These are phyloP conservation scores for Amylostereum chailletii DNA, from an alignment of 1,284 basidiomycete species.

Conservation along the genomic window DNA sequence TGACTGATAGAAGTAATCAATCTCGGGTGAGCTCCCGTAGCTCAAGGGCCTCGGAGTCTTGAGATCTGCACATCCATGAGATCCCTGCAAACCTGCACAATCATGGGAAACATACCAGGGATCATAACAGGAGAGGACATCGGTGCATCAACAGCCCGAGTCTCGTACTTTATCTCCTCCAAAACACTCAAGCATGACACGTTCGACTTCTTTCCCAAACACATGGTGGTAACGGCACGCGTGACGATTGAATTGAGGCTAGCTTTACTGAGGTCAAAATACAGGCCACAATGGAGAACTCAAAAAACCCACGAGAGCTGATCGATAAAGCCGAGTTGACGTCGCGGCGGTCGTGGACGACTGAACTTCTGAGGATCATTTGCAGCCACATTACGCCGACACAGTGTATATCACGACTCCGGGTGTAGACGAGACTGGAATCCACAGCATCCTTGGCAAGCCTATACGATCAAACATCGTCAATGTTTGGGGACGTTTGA, in stretches of 20 bases:
- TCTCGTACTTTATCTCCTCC: slow-evolving; percentile 22
- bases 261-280: slow-evolving; percentile 10
- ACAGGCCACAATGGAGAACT: no score
- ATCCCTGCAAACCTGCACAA: no score
- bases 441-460: slow-evolving; percentile 61
- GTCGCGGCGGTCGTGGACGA: slow-evolving; percentile 37
- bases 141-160: no score
- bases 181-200: slow-evolving; percentile 40
- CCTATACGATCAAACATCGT: slow-evolving; percentile 28
- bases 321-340: slow-evolving; percentile 20
- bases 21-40: slow-evolving; percentile 47
- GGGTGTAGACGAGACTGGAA: slow-evolving; percentile 61
- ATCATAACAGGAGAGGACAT: no score
- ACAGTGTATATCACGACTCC: slow-evolving; percentile 65
- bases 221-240: slow-evolving; percentile 39
- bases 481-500: neutral
- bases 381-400: slow-evolving; percentile 66
- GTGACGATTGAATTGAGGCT: slow-evolving; percentile 37
- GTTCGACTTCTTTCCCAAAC: slow-evolving; percentile 48
- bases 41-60: slow-evolving; percentile 37
- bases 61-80: slow-evolving; percentile 21
- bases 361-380: slow-evolving; percentile 67
- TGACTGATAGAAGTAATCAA: slow-evolving; percentile 44
- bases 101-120: no score
- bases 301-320: slow-evolving; percentile 6